These are phyloP conservation scores for Cutaneotrichosporon sp. DNA, from an alignment of 1,284 basidiomycete genomes.

Conservation along the genomic window DNA sequence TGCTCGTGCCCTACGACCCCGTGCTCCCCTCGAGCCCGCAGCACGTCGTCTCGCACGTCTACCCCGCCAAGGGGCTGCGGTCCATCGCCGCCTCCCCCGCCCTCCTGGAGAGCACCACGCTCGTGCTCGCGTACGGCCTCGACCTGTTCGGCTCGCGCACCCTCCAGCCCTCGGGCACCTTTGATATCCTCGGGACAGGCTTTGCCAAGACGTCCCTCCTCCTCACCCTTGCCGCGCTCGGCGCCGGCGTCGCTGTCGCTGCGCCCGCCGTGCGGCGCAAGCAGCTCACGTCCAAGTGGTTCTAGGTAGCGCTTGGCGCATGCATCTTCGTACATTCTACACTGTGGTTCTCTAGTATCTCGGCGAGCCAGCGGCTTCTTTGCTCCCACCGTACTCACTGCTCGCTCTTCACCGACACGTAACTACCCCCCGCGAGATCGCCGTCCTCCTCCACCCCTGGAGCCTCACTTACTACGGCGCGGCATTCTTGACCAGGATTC, in stretches of 20 bases:
- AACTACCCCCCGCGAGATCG: no score
- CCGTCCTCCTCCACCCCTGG: no score
- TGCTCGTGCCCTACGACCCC: slow-evolving; percentile 80
- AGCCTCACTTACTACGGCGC: neutral
- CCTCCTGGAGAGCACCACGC: slow-evolving; percentile 84
- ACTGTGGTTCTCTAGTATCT: no score
- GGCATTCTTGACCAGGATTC: slow-evolving; percentile 50
- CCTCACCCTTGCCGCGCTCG: slow-evolving; percentile 73
- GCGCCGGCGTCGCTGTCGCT: slow-evolving; percentile 70
- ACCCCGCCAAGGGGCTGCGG: slow-evolving; percentile 66
- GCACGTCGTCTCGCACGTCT: slow-evolving; percentile 60
- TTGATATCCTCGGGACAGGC: slow-evolving; percentile 85
- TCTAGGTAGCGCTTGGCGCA: slow-evolving; percentile 19
- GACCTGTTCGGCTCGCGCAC: slow-evolving; percentile 80
- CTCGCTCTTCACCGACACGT: no score
- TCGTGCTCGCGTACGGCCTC: slow-evolving; percentile 82
- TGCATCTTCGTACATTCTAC: neutral
- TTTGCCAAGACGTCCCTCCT: slow-evolving; percentile 95
- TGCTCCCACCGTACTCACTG: no score
- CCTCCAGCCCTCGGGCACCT: slow-evolving; percentile 82
- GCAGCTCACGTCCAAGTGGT: slow-evolving; percentile 50
- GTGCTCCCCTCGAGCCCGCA: slow-evolving; percentile 71
- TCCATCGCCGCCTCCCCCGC: slow-evolving; percentile 74
- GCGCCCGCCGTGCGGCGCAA: slow-evolving; percentile 55
- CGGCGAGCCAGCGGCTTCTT: no score